These are phyloP conservation scores for Lasiodiplodia gonubiensis DNA, from an alignment of 2,329 filamentous ascomycete species.

Conservation along the genomic window DNA sequence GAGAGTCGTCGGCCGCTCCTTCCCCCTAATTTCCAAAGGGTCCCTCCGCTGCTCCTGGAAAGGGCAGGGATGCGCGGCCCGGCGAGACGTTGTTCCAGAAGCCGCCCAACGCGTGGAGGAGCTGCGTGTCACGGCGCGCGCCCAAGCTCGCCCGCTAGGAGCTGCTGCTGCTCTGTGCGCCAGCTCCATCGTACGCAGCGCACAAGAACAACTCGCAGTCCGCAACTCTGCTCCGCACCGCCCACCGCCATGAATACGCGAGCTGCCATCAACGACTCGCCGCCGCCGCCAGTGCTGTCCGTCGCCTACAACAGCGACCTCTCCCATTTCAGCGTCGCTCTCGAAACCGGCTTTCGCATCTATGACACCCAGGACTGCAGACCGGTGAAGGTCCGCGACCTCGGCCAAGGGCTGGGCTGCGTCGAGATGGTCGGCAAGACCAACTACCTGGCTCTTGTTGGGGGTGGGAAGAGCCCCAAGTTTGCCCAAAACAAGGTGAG, in stretches of 20 bases:
- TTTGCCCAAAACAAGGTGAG: constrained; percentile 82
- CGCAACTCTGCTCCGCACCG: background rate
- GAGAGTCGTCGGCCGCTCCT: constrained; percentile 29
- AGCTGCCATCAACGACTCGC: constrained; percentile 79
- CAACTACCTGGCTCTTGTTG: constrained; percentile 87
- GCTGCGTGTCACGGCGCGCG: constrained; percentile 7
- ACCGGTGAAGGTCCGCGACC: constrained; percentile 40
- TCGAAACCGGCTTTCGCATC: constrained; percentile 80
- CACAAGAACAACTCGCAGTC: background rate
- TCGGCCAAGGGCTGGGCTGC: constrained; percentile 73
- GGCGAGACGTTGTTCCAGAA: constrained; percentile 25
- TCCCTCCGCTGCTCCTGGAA: constrained; percentile 27
- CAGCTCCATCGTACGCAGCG: background rate
- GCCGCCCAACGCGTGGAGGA: constrained; percentile 21
- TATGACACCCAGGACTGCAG: constrained; percentile 42
- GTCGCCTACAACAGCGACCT: constrained; percentile 84
- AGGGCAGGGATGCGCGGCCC: constrained; percentile 26
- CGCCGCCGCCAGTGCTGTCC: constrained; percentile 77
- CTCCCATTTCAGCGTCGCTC: constrained; percentile 84
- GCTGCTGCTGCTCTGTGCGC: background rate
- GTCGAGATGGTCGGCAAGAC: constrained; percentile 86
- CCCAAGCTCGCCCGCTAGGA: constrained; percentile 29
- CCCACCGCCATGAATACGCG: constrained; percentile 78
- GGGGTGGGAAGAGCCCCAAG: constrained; percentile 83
- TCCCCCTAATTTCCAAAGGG: constrained; percentile 31